phyloP scores from a whole-genome alignment of 805 yeast genomes.

The Kluyveromyces lactis region DNA sequence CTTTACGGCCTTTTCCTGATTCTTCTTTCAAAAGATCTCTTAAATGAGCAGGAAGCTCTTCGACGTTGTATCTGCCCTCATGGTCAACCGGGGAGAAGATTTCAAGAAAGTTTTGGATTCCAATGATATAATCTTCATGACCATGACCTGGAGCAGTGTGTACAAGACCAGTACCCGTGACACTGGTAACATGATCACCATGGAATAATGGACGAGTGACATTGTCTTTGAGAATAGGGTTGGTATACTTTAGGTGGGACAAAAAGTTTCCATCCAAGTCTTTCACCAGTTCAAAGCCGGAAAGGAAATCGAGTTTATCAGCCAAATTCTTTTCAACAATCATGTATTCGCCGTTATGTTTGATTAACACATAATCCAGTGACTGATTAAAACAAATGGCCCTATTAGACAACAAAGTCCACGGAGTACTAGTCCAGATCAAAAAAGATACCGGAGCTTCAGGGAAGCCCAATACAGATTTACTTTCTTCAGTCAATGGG shows the following conservation, averaged over 20 bases:
- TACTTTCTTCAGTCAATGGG: slow-evolving; percentile 36
- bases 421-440: slow-evolving; percentile 98
- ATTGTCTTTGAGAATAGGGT: slow-evolving; percentile 40
- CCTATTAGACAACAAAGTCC: slow-evolving; percentile 87
- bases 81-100: slow-evolving; percentile 75
- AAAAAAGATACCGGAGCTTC: slow-evolving; percentile 29
- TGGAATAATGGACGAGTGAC: slow-evolving; percentile 51
- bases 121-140: slow-evolving; percentile 77
- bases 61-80: slow-evolving; percentile 54
- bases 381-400: slow-evolving; percentile 68
- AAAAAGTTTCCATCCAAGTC: slow-evolving; percentile 37
- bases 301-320: slow-evolving; percentile 25
- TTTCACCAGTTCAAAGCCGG: slow-evolving; percentile 15
- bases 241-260: slow-evolving; percentile 38
- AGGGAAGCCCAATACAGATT: slow-evolving; percentile 4
- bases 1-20: slow-evolving; percentile 40
- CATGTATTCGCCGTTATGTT: slow-evolving; percentile 34
- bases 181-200: slow-evolving; percentile 73
- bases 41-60: slow-evolving; percentile 30
- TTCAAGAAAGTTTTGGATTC: slow-evolving; percentile 45
- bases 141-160: slow-evolving; percentile 99
- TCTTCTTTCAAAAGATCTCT: slow-evolving; percentile 10
- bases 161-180: slow-evolving; percentile 90
- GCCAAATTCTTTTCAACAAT: slow-evolving; percentile 51
- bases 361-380: slow-evolving; percentile 48